Evolutionary conservation across 2,329 filamentous ascomycete genomes (phyloP).

Genomic region (Lomentospora prolificans): DNA sequence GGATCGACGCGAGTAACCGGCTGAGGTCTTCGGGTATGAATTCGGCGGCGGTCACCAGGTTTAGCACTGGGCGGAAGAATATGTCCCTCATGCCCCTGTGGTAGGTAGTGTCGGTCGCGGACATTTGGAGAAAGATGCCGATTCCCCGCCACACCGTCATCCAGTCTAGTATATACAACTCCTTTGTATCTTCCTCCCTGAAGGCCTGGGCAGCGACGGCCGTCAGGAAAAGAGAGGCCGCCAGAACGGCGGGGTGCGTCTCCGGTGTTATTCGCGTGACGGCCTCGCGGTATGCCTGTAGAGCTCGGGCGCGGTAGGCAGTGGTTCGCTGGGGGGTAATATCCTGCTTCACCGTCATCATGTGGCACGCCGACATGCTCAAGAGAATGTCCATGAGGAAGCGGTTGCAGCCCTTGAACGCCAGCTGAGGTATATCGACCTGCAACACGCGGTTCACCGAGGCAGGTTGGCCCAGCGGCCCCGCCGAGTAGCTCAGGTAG

Average conservation of each 20-base stretch:
- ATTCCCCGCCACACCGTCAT: conserved; percentile 45
- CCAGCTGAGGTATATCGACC: conserved; percentile 36
- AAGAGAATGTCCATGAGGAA: conserved; percentile 48
- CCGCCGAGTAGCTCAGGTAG: conserved; percentile 33
- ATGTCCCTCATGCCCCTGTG: conserved; percentile 35
- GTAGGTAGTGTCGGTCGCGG: conserved; percentile 20
- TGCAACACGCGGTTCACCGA: conserved; percentile 33
- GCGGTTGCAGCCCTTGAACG: conserved; percentile 31
- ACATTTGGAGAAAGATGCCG: conserved; percentile 34
- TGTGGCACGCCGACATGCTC: conserved; percentile 39
- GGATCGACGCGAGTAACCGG: conserved; percentile 38
- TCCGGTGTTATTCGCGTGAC: conserved; percentile 34
- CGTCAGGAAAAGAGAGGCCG: conserved; percentile 40
- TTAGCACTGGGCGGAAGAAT: conserved; percentile 38
- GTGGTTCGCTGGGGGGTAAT: conserved; percentile 29
- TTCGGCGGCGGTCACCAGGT: conserved; percentile 29
- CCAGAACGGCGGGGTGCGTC: conserved; percentile 39
- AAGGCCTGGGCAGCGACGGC: conserved; percentile 41
- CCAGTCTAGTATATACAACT: conserved; percentile 45
- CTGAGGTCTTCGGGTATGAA: conserved; percentile 38
- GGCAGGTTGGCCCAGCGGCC: conserved; percentile 21
- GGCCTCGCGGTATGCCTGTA: conserved; percentile 41
- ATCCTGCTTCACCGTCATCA: conserved; percentile 29
- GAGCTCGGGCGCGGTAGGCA: conserved; percentile 38
- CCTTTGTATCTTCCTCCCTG: conserved; percentile 31